Percentiles rank a stretch among this genome's conserved stretches.
Conservation (phyloP, 495 filamentous ascomycete genomes). For the Choiromyces venosus region DNA sequence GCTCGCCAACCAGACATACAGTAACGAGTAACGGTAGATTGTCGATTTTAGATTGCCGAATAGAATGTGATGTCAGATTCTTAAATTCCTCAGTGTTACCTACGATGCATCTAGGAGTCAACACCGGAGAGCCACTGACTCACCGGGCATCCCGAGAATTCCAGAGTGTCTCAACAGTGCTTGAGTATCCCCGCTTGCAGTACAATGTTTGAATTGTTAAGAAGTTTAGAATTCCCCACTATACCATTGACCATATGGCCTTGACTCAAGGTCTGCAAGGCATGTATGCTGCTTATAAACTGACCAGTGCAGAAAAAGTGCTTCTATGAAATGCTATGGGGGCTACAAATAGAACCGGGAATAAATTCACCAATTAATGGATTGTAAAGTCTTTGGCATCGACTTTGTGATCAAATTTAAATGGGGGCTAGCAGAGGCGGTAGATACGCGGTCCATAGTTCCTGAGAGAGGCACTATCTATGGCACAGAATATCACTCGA, state of each 20-base stretch:
- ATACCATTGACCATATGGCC: no score
- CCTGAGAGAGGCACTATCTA: background rate
- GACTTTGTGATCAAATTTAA: background rate
- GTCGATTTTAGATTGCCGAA: conserved; percentile 1
- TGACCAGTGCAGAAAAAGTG: background rate
- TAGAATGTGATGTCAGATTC: background rate
- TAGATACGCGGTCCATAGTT: background rate
- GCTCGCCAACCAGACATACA: background rate
- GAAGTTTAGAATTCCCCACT: background rate
- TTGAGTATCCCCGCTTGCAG: background rate
- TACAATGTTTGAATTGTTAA: background rate
- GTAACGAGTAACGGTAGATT: background rate
- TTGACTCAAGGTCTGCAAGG: background rate
- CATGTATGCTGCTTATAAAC: background rate
- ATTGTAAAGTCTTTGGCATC: background rate
- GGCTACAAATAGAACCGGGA: background rate
- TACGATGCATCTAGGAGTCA: background rate
- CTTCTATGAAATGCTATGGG: background rate
- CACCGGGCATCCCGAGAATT: background rate
- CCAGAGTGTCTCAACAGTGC: background rate
- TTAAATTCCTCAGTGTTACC: background rate
- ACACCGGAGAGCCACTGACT: background rate
- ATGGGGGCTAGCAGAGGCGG: background rate
- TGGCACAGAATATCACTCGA: background rate
- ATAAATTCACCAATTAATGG: background rate